Evolutionary conservation across 2,329 filamentous ascomycete species (phyloP), one percentile per base, ranked within the genome.

Genomic region (Bipolaris victoriae): DNA sequence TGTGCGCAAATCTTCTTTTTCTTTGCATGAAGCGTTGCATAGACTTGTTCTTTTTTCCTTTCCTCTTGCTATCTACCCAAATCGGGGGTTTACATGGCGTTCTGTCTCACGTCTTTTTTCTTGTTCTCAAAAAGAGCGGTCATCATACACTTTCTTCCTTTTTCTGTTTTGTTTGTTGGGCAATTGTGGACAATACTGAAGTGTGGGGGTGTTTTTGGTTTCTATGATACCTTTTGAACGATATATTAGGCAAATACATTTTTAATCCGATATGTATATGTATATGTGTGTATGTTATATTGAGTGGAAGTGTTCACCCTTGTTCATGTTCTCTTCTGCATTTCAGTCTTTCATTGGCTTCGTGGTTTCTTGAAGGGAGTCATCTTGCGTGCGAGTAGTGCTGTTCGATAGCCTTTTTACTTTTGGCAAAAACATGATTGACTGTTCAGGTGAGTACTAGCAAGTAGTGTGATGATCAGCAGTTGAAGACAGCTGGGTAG

Each of bases 371-470:
- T 57, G 52, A 44, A 60, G 66, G 13, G 55, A 51, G 10, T 43
- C 47, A 20, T 16, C 39, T 29, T 60, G 49, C 20, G 53, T 36
- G 26, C 40, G 39, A 40, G 41, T 37, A 7, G 45, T 57, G 24
- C 22, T 45, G 26, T 40, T 63, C 16, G 58, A 50, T 51, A 55
- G 61, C 48, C 58, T 68, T 26, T 49, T 58, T 22, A 29, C 45
- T 31, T 49, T 58, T 29, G 52, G 54, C 29, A 61, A 60, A 10
- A 59, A 33, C 69, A 69, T 72, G 55, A 13, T 39, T 58, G 43
- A 36, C 47, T 22, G 36, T 45, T 58, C 24, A 20, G 40, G 41
- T 57, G 33, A 64, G 66, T 64, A 55, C 48, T 60, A 55, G 6
- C 10, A 2, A 16, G 71, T 63, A 69, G 62, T 64, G 20, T 29